Base-by-base conservation (phyloP, 129 eudicot species). In the Calendula officinalis region DNA sequence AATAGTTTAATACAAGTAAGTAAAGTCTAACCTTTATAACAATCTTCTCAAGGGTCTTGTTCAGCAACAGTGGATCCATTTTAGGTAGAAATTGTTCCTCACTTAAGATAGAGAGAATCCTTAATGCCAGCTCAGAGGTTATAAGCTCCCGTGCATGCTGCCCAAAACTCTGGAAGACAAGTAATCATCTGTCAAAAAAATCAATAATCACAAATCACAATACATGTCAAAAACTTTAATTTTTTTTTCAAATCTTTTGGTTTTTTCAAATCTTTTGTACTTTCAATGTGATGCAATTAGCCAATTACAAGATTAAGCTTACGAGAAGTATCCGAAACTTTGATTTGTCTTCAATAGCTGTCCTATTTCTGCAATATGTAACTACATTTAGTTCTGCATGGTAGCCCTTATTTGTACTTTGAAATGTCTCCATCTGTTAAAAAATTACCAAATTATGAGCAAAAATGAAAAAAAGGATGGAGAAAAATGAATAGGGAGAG, bases 141-240 rank as follows among this genome's bases (percentile, higher is more conserved):
- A 92, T 88, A 77, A 92, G 96, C 85, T 92, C 99, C 81, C 99
- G 82, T 15, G 85, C 95, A 76, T 92, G 99, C 95, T 92, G 99
- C 66, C 99, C 99, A 83, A 92, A 92, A 92, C 89, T 92, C 99
- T 92, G 99, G 99, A 88, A 92, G 76, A 92, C 96, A 92, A 92
- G 96, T 75, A 92, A 88, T 85, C 81, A 83, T 92, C 99, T 92
- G 99, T 92, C 99, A 92, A 88, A 81, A 92, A 88, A 82, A 88
- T 81, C 94, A 88, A 84, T 79, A 80, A 83, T 92, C 76, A 88
- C 84, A 83, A 88, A 82, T 82, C 94, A 80, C 78, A 76, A 80
- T 79, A 73, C 46, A 78, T 66, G 64, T 75, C 68, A 74, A 74
- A 62, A 62, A 60, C 65, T 57, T 51, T 22, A 22, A 36, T 11